Conservation (phyloP, 2,329 filamentous ascomycete species). For the Aspergillus neotritici region DNA sequence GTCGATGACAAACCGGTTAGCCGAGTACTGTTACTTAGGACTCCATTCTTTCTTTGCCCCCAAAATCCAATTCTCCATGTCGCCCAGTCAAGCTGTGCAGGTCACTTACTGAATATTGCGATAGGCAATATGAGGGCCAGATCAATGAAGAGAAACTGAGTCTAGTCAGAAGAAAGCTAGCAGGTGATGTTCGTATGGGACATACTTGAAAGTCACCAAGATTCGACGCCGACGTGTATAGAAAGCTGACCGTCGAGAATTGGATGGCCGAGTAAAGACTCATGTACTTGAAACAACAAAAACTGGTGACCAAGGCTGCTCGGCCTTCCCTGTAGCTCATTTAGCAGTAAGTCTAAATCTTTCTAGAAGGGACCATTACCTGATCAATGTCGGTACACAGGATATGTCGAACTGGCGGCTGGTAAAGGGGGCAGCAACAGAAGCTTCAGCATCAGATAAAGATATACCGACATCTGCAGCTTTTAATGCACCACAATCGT, state of each 20-base stretch:
- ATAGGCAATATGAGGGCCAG: slow-evolving; percentile 88
- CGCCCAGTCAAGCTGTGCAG: neutral
- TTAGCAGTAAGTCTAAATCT: slow-evolving; percentile 10
- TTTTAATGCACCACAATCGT: slow-evolving; percentile 94
- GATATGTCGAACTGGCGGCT: slow-evolving; percentile 93
- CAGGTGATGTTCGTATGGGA: neutral
- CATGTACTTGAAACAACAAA: slow-evolving; percentile 99
- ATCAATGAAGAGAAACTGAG: slow-evolving; percentile 85
- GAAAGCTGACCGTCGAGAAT: slow-evolving; percentile 92
- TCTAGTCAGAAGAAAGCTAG: too few species aligned
- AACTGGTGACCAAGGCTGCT: slow-evolving; percentile 93
- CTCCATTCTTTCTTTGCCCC: neutral
- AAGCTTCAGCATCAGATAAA: slow-evolving; percentile 93
- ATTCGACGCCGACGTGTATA: slow-evolving; percentile 90
- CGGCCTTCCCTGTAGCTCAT: slow-evolving; percentile 66
- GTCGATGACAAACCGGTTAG: slow-evolving; percentile 2
- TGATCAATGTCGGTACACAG: slow-evolving; percentile 87
- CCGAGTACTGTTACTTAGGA: neutral
- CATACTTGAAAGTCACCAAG: slow-evolving; percentile 84
- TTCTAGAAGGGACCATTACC: slow-evolving; percentile 42
- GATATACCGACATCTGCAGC: slow-evolving; percentile 97
- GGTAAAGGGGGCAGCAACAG: slow-evolving; percentile 96
- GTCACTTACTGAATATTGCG: slow-evolving; percentile 74
- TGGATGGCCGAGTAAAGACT: slow-evolving; percentile 98
- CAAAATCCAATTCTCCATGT: neutral